Evolutionary conservation across 169 alveolate species (phyloP).

Genomic region (Neospora caninum): DNA sequence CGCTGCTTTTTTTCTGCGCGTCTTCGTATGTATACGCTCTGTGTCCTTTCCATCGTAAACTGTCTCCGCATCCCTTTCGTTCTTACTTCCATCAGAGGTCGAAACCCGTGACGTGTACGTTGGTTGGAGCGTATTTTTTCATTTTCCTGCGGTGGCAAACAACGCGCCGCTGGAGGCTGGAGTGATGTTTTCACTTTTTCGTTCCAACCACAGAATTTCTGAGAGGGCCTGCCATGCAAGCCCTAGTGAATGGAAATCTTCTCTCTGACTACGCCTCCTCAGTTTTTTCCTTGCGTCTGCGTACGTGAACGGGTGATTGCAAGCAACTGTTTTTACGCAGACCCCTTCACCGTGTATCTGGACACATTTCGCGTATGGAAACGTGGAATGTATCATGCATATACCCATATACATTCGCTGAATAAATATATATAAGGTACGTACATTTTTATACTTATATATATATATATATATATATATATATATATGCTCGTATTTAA

Average conservation of each 20-base stretch:
- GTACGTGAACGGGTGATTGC: neutral
- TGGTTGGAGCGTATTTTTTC: neutral
- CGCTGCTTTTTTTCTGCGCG: too few relatives aligned
- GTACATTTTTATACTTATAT: neutral
- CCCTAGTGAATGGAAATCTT: neutral
- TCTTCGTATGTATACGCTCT: too few relatives aligned
- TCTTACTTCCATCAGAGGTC: neutral
- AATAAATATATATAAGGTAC: neutral
- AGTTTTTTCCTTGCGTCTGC: neutral
- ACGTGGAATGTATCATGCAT: too few relatives aligned
- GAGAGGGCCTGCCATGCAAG: neutral
- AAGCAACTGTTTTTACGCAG: neutral
- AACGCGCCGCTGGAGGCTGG: neutral
- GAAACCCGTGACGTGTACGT: neutral
- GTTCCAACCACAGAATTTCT: neutral
- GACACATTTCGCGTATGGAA: too few relatives aligned
- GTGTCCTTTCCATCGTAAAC: too few relatives aligned
- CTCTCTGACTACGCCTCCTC: slow-evolving; percentile 29
- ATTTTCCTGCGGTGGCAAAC: neutral
- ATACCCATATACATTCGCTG: too few relatives aligned
- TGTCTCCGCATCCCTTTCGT: too few relatives aligned
- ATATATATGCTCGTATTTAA: too few relatives aligned
- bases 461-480: neutral
- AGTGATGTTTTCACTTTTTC: neutral
- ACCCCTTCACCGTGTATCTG: too few relatives aligned